These are phyloP conservation scores for Suillus ampliporus DNA, from an alignment of 768 basidiomycete species.

Conservation along the genomic window DNA sequence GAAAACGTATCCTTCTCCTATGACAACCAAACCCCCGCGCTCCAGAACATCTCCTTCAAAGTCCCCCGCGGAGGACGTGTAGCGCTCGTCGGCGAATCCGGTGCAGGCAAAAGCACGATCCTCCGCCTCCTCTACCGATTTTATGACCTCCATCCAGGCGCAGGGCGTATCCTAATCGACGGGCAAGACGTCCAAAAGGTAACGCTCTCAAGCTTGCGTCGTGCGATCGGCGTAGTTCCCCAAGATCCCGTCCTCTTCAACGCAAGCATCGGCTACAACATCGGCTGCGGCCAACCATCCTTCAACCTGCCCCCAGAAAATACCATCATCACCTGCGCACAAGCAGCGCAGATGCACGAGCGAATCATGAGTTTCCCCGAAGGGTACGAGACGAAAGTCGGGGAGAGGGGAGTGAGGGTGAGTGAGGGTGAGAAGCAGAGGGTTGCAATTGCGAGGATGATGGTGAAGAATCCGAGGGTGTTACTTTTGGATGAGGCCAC, in stretches of 20 bases:
- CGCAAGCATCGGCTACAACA: conserved; percentile 72
- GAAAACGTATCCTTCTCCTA: conserved; percentile 91
- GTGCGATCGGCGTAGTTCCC: conserved; percentile 89
- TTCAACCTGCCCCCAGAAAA: conserved; percentile 67
- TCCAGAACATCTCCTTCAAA: conserved; percentile 84
- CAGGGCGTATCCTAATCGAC: conserved; percentile 82
- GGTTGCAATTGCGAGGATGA: conserved; percentile 85
- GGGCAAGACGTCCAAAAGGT: conserved; percentile 88
- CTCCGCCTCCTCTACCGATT: conserved; percentile 90
- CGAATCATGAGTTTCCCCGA: conserved; percentile 85
- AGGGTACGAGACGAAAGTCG: conserved; percentile 84
- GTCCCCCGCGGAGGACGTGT: conserved; percentile 88
- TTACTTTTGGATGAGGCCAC: conserved; percentile 81
- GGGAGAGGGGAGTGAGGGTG: conserved; percentile 88
- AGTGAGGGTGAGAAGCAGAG: conserved; percentile 92
- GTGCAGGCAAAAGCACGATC: conserved; percentile 83
- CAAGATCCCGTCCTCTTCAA: conserved; percentile 64
- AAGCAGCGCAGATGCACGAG: conserved; percentile 88
- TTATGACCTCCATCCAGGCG: conserved; percentile 84
- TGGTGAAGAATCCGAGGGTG: conserved; percentile 86
- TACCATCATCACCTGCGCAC: conserved; percentile 71
- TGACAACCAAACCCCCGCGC: conserved; percentile 65
- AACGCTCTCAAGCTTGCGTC: conserved; percentile 79
- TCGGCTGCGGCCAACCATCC: conserved; percentile 59
- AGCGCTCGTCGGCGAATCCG: conserved; percentile 87